phyloP scores from a whole-genome alignment of 2,329 filamentous ascomycete species.

The Fusarium anthophilum region DNA sequence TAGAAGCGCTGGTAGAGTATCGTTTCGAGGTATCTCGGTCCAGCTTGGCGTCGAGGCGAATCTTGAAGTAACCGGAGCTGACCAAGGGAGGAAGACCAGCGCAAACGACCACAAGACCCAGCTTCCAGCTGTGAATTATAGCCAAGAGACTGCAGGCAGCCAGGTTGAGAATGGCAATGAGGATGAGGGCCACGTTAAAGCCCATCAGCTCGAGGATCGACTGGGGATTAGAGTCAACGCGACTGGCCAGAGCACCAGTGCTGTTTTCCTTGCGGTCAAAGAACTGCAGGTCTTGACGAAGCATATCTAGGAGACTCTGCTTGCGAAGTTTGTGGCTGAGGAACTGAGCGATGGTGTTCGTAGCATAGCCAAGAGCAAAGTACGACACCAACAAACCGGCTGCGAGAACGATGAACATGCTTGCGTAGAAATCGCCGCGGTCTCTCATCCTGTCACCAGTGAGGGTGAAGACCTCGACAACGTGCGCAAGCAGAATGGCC shows the following conservation, averaged over 20 bases:
- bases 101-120: conserved; percentile 59
- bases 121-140: conserved; percentile 57
- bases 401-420: conserved; percentile 65
- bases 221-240: conserved; percentile 51
- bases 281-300: conserved; percentile 54
- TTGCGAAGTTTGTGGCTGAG: conserved; percentile 40
- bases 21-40: conserved; percentile 50
- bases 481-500: conserved; percentile 53
- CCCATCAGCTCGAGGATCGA: conserved; percentile 55
- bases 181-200: conserved; percentile 53
- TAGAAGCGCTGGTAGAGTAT: conserved; percentile 49
- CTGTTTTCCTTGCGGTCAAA: conserved; percentile 55
- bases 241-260: conserved; percentile 49
- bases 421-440: conserved; percentile 61
- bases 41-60: conserved; percentile 52
- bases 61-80: conserved; percentile 50
- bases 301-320: conserved; percentile 44
- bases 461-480: conserved; percentile 54
- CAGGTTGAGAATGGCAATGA: conserved; percentile 51
- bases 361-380: conserved; percentile 49
- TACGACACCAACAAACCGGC: conserved; percentile 57
- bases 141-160: conserved; percentile 53
- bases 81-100: conserved; percentile 52
- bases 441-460: conserved; percentile 45
- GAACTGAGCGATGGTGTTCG: conserved; percentile 47